Conservation (phyloP, 2,329 filamentous ascomycete species). For the Fusarium oligoseptatum region DNA sequence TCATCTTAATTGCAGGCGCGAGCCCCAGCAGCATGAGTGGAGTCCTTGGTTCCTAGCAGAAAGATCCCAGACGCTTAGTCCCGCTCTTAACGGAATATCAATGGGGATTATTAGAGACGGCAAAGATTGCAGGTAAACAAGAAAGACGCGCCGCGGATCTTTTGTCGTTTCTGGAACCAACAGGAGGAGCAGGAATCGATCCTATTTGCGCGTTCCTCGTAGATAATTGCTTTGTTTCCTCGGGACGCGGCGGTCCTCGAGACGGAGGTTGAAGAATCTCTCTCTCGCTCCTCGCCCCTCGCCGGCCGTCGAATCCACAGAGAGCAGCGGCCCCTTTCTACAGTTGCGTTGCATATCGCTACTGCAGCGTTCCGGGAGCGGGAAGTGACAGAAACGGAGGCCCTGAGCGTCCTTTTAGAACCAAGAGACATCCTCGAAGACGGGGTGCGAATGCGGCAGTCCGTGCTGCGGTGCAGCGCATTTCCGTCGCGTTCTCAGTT, state of each 20-base stretch:
- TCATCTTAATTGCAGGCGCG: constrained; percentile 46
- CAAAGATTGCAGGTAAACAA: constrained; percentile 17
- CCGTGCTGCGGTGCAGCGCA: constrained; percentile 28
- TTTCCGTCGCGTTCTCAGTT: constrained; percentile 16
- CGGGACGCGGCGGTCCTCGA: background rate
- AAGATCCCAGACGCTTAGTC: constrained; percentile 15
- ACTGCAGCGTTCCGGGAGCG: constrained; percentile 40
- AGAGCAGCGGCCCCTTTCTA: constrained; percentile 35
- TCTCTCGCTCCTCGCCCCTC: constrained; percentile 2
- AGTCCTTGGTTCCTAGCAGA: constrained; percentile 22
- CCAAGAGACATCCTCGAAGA: constrained; percentile 25
- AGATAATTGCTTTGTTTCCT: constrained; percentile 15
- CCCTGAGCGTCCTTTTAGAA: constrained; percentile 27
- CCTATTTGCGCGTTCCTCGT: background rate
- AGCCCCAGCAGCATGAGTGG: constrained; percentile 35
- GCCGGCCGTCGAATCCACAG: background rate
- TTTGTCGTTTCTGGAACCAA: constrained; percentile 10
- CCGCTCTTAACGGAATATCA: constrained; percentile 14
- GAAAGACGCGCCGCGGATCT: background rate
- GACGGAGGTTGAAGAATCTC: constrained; percentile 2
- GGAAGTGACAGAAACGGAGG: constrained; percentile 39
- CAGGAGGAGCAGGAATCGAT: background rate
- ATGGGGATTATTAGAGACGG: background rate
- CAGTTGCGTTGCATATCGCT: constrained; percentile 39
- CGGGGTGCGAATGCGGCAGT: constrained; percentile 22